Evolutionary conservation across 2,329 filamentous ascomycete genomes (phyloP).

Genomic region (Penicillium palitans): DNA sequence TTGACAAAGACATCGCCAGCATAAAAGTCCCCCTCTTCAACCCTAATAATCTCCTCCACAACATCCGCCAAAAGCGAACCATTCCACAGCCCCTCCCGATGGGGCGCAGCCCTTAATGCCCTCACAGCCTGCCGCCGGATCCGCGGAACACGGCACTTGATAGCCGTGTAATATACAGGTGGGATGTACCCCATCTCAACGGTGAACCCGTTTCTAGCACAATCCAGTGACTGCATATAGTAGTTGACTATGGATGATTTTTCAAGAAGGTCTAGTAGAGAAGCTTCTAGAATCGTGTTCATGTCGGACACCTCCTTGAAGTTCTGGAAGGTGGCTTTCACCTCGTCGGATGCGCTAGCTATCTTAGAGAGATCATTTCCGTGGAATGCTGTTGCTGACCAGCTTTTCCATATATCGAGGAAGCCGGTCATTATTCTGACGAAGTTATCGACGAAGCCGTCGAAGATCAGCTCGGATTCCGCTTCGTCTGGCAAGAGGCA

Average conservation of each 20-base stretch:
- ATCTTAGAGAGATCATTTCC: background rate
- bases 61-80: slow-evolving; percentile 17
- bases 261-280: slow-evolving; percentile 4
- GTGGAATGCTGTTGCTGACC: background rate
- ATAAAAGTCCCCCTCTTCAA: slow-evolving; percentile 15
- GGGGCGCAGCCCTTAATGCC: slow-evolving; percentile 14
- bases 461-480: slow-evolving; percentile 29
- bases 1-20: background rate
- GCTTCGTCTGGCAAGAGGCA: slow-evolving; percentile 21
- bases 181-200: slow-evolving; percentile 36
- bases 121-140: slow-evolving; percentile 29
- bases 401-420: slow-evolving; percentile 14
- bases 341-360: background rate
- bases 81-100: slow-evolving; percentile 23
- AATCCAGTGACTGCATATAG: background rate
- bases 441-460: slow-evolving; percentile 25
- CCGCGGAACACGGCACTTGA: slow-evolving; percentile 36
- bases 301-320: background rate
- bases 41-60: slow-evolving; percentile 12
- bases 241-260: background rate
- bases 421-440: slow-evolving; percentile 18
- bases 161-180: slow-evolving; percentile 35
- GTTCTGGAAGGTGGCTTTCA: background rate
- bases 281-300: background rate
- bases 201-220: slow-evolving; percentile 14